phyloP scores from a whole-genome alignment of 1,284 basidiomycete genomes.

The Malassezia sp. region DNA sequence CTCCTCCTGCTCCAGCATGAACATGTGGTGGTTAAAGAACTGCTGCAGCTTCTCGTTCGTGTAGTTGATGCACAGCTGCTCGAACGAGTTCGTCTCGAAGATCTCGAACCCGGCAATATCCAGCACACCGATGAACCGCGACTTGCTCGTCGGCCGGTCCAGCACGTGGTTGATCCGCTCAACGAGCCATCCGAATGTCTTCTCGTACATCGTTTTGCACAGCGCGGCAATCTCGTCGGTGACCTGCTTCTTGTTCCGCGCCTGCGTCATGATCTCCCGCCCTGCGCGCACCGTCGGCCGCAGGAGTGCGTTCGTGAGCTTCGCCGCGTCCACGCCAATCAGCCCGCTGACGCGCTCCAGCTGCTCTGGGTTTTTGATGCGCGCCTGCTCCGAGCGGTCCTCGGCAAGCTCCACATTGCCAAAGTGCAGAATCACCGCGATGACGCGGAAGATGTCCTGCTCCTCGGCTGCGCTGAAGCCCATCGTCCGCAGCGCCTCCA shows the following conservation, averaged over 20 bases:
- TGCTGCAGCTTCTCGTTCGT: slow-evolving; percentile 58
- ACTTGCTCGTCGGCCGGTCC: slow-evolving; percentile 75
- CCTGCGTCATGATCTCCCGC: slow-evolving; percentile 90
- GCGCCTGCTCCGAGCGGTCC: slow-evolving; percentile 74
- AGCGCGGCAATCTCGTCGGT: slow-evolving; percentile 81
- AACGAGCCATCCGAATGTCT: slow-evolving; percentile 84
- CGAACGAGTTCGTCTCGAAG: slow-evolving; percentile 58
- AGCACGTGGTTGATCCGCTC: slow-evolving; percentile 89
- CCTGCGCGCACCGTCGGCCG: slow-evolving; percentile 75
- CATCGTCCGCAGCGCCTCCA: slow-evolving; percentile 70
- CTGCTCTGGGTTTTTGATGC: slow-evolving; percentile 52
- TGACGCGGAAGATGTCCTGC: slow-evolving; percentile 81
- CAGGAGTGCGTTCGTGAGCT: slow-evolving; percentile 65
- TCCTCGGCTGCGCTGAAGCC: slow-evolving; percentile 78
- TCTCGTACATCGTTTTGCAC: slow-evolving; percentile 95
- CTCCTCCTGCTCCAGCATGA: slow-evolving; percentile 97
- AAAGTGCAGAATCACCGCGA: slow-evolving; percentile 86
- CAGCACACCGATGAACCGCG: slow-evolving; percentile 92
- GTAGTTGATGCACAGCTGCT: slow-evolving; percentile 97
- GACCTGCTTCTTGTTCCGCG: slow-evolving; percentile 80
- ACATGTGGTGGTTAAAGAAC: slow-evolving; percentile 89
- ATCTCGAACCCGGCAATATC: slow-evolving; percentile 99
- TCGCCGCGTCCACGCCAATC: slow-evolving; percentile 75
- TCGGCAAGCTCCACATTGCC: slow-evolving; percentile 80
- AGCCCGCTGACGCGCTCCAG: slow-evolving; percentile 80